These are phyloP conservation scores for Saxophila tyrrhenica DNA, from an alignment of 495 filamentous ascomycete species.

Conservation along the genomic window DNA sequence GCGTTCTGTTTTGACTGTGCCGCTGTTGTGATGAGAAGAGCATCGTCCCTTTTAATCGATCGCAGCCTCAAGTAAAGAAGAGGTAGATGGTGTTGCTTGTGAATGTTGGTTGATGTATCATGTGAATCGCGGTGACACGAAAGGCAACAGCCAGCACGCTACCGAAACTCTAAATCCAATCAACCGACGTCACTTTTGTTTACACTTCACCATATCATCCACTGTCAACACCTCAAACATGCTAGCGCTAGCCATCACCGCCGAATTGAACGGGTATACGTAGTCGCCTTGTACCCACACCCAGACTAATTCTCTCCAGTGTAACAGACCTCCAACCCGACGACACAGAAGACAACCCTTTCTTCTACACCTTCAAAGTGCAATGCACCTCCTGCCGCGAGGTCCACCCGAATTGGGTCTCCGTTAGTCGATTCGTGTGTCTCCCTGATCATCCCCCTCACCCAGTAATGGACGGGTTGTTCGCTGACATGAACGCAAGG, in stretches of 20 bases:
- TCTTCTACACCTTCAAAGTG: slow-evolving; percentile 93
- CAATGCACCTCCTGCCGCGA: slow-evolving; percentile 94
- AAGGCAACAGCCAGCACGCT: neutral
- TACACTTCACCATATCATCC: too few relatives aligned
- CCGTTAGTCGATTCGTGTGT: slow-evolving; percentile 79
- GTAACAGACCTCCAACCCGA: slow-evolving; percentile 79
- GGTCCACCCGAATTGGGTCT: slow-evolving; percentile 76
- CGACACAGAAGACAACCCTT: slow-evolving; percentile 68
- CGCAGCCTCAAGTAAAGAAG: too few relatives aligned
- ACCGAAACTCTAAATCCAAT: neutral
- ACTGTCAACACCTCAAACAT: too few relatives aligned
- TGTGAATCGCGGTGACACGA: neutral
- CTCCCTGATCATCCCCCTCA: too few relatives aligned
- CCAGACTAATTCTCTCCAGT: slow-evolving; percentile 34
- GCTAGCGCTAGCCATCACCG: slow-evolving; percentile 67
- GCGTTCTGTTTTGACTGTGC: neutral
- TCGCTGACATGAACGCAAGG: too few relatives aligned
- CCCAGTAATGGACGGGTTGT: too few relatives aligned
- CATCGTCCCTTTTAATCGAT: too few relatives aligned
- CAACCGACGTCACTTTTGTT: neutral
- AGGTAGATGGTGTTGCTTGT: neutral
- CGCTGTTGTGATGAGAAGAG: neutral
- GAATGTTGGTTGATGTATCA: neutral
- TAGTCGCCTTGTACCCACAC: neutral
- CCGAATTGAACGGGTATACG: slow-evolving; percentile 64